A percentile compares a stretch with the other conserved stretches of the same genome.
These are phyloP conservation scores for Cyclostephanos tholiformis DNA, from an alignment of 108 stramenopile species.

Conservation along the genomic window DNA sequence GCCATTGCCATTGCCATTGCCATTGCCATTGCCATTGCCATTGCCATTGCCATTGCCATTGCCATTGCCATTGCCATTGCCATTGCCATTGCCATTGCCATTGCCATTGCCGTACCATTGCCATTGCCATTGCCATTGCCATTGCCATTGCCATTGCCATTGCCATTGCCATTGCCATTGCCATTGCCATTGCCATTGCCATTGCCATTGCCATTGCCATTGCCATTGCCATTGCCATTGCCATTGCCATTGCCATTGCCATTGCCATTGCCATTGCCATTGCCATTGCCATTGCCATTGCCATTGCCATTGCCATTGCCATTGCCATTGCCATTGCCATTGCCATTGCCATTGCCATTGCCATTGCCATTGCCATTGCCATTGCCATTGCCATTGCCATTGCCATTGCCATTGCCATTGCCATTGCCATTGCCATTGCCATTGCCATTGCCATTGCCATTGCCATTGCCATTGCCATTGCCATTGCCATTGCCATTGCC, in stretches of 20 bases:
- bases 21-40: no score
- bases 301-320: not conserved
- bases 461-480: slow-evolving; percentile 38
- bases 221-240: no score
- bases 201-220: no score
- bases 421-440: slow-evolving; percentile 31
- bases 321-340: slow-evolving; percentile 28
- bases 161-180: no score
- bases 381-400: slow-evolving; percentile 37
- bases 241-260: not conserved
- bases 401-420: slow-evolving; percentile 46
- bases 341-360: slow-evolving; percentile 24
- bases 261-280: not conserved
- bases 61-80: no score
- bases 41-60: no score
- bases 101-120: no score
- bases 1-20: not conserved
- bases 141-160: no score
- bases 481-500: slow-evolving; percentile 37
- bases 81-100: no score
- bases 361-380: slow-evolving; percentile 21
- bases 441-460: slow-evolving; percentile 54
- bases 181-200: no score
- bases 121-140: no score
- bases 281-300: slow-evolving; percentile 1